These are phyloP conservation scores for Hortiboletus campestris DNA, from an alignment of 768 basidiomycete genomes.

Conservation along the genomic window DNA sequence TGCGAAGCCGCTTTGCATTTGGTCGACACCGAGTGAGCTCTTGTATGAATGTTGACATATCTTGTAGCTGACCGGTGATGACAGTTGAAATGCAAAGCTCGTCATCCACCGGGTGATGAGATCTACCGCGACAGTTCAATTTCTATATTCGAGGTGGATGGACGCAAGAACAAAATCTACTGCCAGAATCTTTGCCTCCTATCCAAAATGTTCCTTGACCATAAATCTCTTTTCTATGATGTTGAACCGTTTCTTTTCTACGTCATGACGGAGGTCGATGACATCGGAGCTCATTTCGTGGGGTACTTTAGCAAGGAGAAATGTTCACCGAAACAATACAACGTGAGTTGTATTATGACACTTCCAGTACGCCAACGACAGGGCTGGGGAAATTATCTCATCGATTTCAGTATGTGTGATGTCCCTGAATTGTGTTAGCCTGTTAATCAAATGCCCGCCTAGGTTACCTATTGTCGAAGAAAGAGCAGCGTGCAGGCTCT, in stretches of 20 bases:
- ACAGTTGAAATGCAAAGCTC: slow-evolving; percentile 91
- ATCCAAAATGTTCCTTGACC: slow-evolving; percentile 98
- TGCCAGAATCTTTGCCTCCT: slow-evolving; percentile 97
- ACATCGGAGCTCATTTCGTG: slow-evolving; percentile 87
- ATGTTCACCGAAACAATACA: slow-evolving; percentile 91
- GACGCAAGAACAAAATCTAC: slow-evolving; percentile 99
- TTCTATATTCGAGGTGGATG: slow-evolving; percentile 97
- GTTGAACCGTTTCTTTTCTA: slow-evolving; percentile 99
- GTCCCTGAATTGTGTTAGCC: slow-evolving; percentile 5
- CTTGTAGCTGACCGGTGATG: slow-evolving; percentile 12
- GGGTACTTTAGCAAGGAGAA: slow-evolving; percentile 99
- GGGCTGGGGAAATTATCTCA: slow-evolving; percentile 96
- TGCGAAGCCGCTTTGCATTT: slow-evolving; percentile 89
- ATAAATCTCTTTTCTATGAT: slow-evolving; percentile 98
- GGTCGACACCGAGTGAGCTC: slow-evolving; percentile 76
- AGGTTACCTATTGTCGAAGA: slow-evolving; percentile 97
- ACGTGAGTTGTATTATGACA: slow-evolving; percentile 99
- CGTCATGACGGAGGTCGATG: slow-evolving; percentile 91
- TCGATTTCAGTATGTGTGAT: slow-evolving; percentile 81
- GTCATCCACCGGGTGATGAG: slow-evolving; percentile 97
- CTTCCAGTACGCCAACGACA: slow-evolving; percentile 90
- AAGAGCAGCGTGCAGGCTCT: slow-evolving; percentile 85
- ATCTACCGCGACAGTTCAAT: slow-evolving; percentile 89
- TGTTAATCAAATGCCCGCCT: background rate
- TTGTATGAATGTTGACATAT: background rate